Evolutionary conservation across 306 rosid species (phyloP).

Genomic region (Vachellia collinsii): DNA sequence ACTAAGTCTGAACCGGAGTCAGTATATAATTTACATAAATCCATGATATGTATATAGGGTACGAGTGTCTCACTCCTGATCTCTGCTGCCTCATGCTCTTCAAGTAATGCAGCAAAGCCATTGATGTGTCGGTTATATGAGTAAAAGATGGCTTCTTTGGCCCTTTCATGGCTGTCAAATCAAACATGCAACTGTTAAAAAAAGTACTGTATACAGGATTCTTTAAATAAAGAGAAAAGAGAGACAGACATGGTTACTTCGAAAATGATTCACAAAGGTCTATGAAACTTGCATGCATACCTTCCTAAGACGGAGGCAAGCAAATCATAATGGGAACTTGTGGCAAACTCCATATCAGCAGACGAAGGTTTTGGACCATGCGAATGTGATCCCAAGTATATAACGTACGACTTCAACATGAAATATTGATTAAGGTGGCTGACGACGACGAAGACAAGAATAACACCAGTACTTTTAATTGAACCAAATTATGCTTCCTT

Average conservation of each 20-base stretch:
- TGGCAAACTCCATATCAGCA: not conserved
- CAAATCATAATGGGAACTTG: not conserved
- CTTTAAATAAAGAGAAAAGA: not conserved
- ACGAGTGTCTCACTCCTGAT: slow-evolving; percentile 54
- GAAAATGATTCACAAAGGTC: too few species aligned
- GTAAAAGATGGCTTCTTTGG: slow-evolving; percentile 52
- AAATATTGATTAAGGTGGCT: not conserved
- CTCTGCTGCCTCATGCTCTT: slow-evolving; percentile 47
- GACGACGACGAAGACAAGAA: not conserved
- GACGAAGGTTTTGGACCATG: not conserved
- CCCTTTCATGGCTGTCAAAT: slow-evolving; percentile 45
- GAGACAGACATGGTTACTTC: too few species aligned
- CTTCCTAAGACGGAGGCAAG: not conserved
- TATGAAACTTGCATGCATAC: not conserved
- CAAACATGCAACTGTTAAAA: not conserved
- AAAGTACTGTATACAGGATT: not conserved
- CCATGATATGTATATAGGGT: not conserved
- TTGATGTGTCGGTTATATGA: slow-evolving; percentile 62
- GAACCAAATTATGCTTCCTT: too few species aligned
- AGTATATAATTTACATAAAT: not conserved
- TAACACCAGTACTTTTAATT: too few species aligned
- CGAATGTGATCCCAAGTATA: not conserved
- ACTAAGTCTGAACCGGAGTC: too few species aligned
- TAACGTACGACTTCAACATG: not conserved
- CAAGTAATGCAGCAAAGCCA: slow-evolving; percentile 73